A percentile compares a stretch with the other conserved stretches of the same genome.
Conservation (phyloP, 257 asterid genomes). For the Haberlea rhodopensis region DNA sequence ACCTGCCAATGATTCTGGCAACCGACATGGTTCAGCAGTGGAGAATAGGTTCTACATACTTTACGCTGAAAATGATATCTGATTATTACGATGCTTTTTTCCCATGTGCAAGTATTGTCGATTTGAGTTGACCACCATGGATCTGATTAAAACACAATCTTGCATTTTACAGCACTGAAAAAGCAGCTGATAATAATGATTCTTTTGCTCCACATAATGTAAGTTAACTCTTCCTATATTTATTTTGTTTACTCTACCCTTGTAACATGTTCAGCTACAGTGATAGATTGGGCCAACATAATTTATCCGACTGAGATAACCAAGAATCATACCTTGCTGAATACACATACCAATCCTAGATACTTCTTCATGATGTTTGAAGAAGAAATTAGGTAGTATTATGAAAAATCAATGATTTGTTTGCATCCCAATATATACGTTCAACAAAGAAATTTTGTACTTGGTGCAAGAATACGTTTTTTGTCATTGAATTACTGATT, state of each 20-base stretch:
- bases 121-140: conserved; percentile 14
- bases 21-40: conserved; percentile 46
- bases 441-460: background rate
- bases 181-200: conserved; percentile 37
- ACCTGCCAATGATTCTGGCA: conserved; percentile 41
- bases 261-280: no score
- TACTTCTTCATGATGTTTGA: no score
- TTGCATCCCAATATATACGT: no score
- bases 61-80: conserved; percentile 13
- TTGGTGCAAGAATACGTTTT: no score
- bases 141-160: conserved; percentile 25
- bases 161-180: conserved; percentile 48
- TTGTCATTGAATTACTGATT: no score
- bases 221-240: conserved; percentile 26
- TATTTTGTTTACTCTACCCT: background rate
- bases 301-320: no score
- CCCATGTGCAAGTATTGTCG: background rate
- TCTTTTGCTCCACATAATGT: conserved; percentile 56
- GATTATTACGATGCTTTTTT: background rate
- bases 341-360: no score
- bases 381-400: no score
- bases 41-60: conserved; percentile 51
- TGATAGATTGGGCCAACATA: no score
- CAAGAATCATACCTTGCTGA: no score
- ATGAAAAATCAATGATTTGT: no score